These are phyloP conservation scores for Plasmodium reichenowi DNA, from an alignment of 169 alveolate genomes.

Conservation along the genomic window DNA sequence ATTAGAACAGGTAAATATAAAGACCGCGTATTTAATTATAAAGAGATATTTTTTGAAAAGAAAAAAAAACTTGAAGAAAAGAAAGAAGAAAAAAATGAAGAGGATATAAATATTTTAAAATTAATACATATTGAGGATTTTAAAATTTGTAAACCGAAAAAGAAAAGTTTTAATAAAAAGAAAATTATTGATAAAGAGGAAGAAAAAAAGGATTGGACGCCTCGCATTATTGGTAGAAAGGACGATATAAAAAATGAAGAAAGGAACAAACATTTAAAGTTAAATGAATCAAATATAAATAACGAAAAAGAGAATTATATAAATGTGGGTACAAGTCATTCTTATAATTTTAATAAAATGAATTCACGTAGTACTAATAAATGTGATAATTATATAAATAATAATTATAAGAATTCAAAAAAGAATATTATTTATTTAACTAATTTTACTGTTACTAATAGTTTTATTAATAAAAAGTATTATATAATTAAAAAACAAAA, in stretches of 20 bases:
- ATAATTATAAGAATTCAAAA: too few relatives aligned
- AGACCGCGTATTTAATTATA: conserved; percentile 3
- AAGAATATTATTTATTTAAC: neutral
- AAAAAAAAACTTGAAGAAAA: conserved; percentile 5
- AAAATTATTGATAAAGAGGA: conserved; percentile 3
- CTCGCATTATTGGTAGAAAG: too few relatives aligned
- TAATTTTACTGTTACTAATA: conserved; percentile 19
- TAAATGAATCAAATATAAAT: neutral
- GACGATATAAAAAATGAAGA: conserved; percentile 4
- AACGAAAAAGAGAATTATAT: neutral
- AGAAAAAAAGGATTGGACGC: neutral
- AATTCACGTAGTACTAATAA: too few relatives aligned
- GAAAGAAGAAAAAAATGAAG: neutral
- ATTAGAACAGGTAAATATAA: conserved; percentile 66
- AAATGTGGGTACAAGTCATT: too few relatives aligned
- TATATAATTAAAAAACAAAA: conserved; percentile 8
- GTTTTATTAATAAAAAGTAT: conserved; percentile 63
- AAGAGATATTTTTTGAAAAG: conserved; percentile 4
- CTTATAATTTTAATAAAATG: too few relatives aligned
- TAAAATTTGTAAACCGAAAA: conserved; percentile 36
- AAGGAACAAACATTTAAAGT: neutral
- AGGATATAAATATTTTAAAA: conserved; percentile 26
- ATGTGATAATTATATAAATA: too few relatives aligned
- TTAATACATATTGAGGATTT: conserved; percentile 10
- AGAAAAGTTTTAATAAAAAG: neutral